These are phyloP conservation scores for Cladophialophora exuberans DNA, from an alignment of 2,329 filamentous ascomycete species.

Conservation along the genomic window DNA sequence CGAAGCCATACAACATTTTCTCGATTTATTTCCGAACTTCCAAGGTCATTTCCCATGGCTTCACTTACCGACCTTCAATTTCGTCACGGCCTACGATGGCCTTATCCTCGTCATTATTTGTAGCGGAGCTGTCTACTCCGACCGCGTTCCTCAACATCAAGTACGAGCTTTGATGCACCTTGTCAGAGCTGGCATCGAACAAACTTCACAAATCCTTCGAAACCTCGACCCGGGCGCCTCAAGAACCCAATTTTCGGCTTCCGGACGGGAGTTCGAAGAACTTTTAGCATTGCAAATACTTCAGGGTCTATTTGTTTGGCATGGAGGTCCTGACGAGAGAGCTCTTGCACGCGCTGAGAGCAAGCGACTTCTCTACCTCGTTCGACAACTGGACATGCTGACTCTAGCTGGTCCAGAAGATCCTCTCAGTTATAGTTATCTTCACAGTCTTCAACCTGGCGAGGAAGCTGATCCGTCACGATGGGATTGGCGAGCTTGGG, in stretches of 20 bases:
- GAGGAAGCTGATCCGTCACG: slow-evolving; percentile 53
- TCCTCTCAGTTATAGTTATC: slow-evolving; percentile 57
- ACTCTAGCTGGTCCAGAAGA: slow-evolving; percentile 54
- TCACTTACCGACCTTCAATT: slow-evolving; percentile 71
- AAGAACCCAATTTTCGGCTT: slow-evolving; percentile 45
- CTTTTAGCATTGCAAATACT: slow-evolving; percentile 68
- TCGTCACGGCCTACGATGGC: slow-evolving; percentile 67
- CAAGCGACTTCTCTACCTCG: slow-evolving; percentile 44
- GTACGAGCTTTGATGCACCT: slow-evolving; percentile 71
- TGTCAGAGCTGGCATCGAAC: slow-evolving; percentile 51
- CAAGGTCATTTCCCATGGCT: slow-evolving; percentile 74
- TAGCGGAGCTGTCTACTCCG: slow-evolving; percentile 74
- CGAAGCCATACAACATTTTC: slow-evolving; percentile 71
- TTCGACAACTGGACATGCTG: slow-evolving; percentile 61
- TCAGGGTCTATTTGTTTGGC: slow-evolving; percentile 68
- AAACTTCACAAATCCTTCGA: slow-evolving; percentile 34
- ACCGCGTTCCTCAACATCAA: slow-evolving; percentile 61
- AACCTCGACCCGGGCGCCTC: slow-evolving; percentile 24
- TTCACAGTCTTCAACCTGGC: slow-evolving; percentile 61
- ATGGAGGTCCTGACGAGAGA: slow-evolving; percentile 68
- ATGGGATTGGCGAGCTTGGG: slow-evolving; percentile 70
- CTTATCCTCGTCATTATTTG: slow-evolving; percentile 72
- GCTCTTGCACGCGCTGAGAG: slow-evolving; percentile 61
- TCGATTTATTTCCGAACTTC: slow-evolving; percentile 72
- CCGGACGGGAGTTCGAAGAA: slow-evolving; percentile 54